Evolutionary conservation across 768 basidiomycete species (phyloP).

Genomic region (Xerocomus potaroensis): DNA sequence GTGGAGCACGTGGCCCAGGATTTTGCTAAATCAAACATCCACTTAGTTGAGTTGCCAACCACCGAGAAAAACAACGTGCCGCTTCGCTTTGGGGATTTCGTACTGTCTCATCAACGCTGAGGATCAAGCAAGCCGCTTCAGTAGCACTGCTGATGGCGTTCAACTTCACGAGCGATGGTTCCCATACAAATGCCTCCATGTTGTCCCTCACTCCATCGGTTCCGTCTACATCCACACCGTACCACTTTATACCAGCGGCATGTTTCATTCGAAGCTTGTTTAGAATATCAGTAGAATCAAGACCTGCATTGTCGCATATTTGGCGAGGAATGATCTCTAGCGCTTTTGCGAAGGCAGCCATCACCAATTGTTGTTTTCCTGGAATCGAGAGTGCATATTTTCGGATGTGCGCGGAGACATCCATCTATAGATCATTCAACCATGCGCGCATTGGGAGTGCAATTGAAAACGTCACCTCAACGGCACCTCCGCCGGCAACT

Average conservation of each 20-base stretch:
- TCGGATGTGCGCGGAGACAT: conserved; percentile 90
- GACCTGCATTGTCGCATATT: conserved; percentile 96
- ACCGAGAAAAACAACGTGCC: conserved; percentile 43
- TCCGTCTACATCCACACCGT: conserved; percentile 92
- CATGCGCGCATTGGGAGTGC: not conserved
- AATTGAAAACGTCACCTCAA: conserved; percentile 61
- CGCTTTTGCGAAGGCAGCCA: conserved; percentile 94
- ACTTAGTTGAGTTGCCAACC: conserved; percentile 15
- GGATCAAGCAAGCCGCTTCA: conserved; percentile 93
- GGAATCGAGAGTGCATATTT: conserved; percentile 89
- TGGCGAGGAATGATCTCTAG: conserved; percentile 97
- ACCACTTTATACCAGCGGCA: conserved; percentile 84
- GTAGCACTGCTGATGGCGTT: conserved; percentile 95
- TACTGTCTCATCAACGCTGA: conserved; percentile 97
- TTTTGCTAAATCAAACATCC: conserved; percentile 46
- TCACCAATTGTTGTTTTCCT: conserved; percentile 91
- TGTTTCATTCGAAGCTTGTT: conserved; percentile 98
- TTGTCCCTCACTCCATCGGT: conserved; percentile 88
- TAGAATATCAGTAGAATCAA: conserved; percentile 95
- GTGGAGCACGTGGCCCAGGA: conserved; percentile 84
- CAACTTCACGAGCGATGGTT: conserved; percentile 90
- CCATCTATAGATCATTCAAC: conserved; percentile 66
- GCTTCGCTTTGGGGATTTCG: conserved; percentile 91
- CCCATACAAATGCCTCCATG: conserved; percentile 98
- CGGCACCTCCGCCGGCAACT: conserved; percentile 96